Evolutionary conservation across 495 filamentous ascomycete species (phyloP).

Genomic region (Penicillium tannophilum): DNA sequence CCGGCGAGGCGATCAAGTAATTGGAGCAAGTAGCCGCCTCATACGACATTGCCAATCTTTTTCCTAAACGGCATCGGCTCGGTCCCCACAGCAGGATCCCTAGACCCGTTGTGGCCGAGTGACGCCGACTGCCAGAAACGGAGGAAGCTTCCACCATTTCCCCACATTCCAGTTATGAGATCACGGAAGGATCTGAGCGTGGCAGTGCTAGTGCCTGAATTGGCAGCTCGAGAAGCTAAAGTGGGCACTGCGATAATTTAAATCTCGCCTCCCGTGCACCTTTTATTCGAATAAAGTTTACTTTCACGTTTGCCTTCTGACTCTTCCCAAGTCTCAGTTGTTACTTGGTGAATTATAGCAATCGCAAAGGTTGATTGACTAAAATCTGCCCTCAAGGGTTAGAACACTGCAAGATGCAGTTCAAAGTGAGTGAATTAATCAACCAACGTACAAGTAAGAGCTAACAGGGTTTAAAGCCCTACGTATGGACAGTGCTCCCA

Average conservation of each 20-base stretch:
- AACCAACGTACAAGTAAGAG: not conserved
- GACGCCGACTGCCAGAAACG: conserved; percentile 3
- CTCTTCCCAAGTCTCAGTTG: no score
- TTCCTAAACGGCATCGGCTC: not conserved
- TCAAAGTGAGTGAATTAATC: conserved; percentile 18
- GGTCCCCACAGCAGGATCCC: not conserved
- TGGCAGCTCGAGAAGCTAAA: conserved; percentile 12
- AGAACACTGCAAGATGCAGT: conserved; percentile 23
- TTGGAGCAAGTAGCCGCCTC: not conserved
- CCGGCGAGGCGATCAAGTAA: conserved; percentile 7
- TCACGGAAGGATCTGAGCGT: conserved; percentile 16
- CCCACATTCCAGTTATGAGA: conserved; percentile 22
- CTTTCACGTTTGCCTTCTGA: not conserved
- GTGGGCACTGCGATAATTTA: conserved; percentile 2
- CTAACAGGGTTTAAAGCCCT: conserved; percentile 4
- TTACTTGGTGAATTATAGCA: no score
- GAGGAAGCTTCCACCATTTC: conserved; percentile 19
- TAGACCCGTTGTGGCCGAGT: not conserved
- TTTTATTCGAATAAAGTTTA: not conserved
- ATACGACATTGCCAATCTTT: conserved; percentile 3
- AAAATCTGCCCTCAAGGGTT: not conserved
- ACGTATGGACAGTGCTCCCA: conserved; percentile 18
- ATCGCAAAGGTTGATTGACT: not conserved
- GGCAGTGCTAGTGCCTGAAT: conserved; percentile 22
- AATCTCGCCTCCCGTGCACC: not conserved